Evolutionary conservation across 805 yeast genomes (phyloP), one percentile per base, ranked within the genome.

Genomic region (Starmerella kuoi): DNA sequence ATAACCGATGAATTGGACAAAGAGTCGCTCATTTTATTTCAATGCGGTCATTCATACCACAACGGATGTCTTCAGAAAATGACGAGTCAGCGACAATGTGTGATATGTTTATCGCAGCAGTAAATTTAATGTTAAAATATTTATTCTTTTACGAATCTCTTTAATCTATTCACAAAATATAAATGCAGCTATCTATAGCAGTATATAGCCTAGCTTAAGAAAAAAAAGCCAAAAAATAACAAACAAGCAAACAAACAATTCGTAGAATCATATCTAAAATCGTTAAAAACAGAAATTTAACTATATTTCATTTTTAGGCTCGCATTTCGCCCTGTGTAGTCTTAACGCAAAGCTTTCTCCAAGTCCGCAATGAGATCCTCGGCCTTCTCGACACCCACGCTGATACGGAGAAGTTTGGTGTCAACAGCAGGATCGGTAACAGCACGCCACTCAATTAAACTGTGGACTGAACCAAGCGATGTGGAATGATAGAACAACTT

Each of bases 401-500:
- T 81, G 5, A 87, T 63, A 60, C 96, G 71, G 31, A 87, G 60
- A 36, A 85, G 59, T 1, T 72, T 69, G 19, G 72, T 69, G 18
- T 71, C 65, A 12, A 77, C 79, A 3, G 62, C 50, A 1, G 70
- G 57, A 56, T 85, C 88, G 20, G 79, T 70, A 62, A 87, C 56
- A 0, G 84, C 78, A 56, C 95, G 74, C 94, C 95, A 85, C 61
- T 87, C 96, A 44, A 87, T 75, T 55, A 86, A 65, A 35, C 93
- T 79, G 61, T 88, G 96, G 12, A 81, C 83, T 19, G 96, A 95
- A 31, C 96, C 96, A 22, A 88, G 66, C 2, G 95, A 84, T 0
- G 95, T 86, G 3, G 95, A 94, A 61, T 87, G 97, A 52, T 78
- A 79, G 93, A 14, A 87, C 64, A 8, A 52, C 41, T 45, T 43